Conservation (phyloP, 139 green algal species). For the Choricystis sp. region DNA sequence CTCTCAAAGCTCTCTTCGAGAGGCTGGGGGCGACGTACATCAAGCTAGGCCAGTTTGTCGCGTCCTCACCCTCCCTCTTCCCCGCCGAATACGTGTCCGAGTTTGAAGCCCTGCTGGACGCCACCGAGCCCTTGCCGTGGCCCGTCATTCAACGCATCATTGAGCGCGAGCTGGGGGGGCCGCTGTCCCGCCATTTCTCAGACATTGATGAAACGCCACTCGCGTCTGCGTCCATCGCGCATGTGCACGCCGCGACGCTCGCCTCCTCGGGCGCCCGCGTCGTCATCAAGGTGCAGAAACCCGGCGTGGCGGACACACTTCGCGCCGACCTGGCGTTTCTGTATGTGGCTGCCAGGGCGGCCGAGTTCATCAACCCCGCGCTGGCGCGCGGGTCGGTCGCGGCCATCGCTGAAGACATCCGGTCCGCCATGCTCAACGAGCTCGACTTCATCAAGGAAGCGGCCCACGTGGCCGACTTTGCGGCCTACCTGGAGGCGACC, state of each 20-base stretch:
- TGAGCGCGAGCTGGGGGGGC: slow-evolving; percentile 42
- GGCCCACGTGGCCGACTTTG: slow-evolving; percentile 56
- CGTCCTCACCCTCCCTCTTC: slow-evolving; percentile 84
- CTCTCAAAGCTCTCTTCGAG: slow-evolving; percentile 81
- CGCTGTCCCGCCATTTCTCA: slow-evolving; percentile 60
- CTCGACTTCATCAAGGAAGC: slow-evolving; percentile 83
- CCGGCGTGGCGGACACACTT: slow-evolving; percentile 80
- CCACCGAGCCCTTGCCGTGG: slow-evolving; percentile 65
- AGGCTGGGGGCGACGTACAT: slow-evolving; percentile 84
- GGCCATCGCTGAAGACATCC: slow-evolving; percentile 50
- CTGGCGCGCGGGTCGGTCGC: slow-evolving; percentile 59
- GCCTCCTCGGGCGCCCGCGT: slow-evolving; percentile 57
- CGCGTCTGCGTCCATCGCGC: slow-evolving; percentile 78
- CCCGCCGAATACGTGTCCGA: slow-evolving; percentile 86
- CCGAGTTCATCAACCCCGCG: slow-evolving; percentile 78
- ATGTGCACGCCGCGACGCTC: slow-evolving; percentile 78
- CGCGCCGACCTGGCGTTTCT: slow-evolving; percentile 75
- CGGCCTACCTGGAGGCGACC: slow-evolving; percentile 45
- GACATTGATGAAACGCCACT: slow-evolving; percentile 68
- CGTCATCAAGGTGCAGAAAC: slow-evolving; percentile 86
- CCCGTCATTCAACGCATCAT: slow-evolving; percentile 33
- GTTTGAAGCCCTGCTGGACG: slow-evolving; percentile 94
- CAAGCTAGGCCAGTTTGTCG: slow-evolving; percentile 88
- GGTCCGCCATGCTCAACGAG: slow-evolving; percentile 74
- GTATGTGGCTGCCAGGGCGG: slow-evolving; percentile 36